Conservation (phyloP, 257 asterid species). For the Solanum chaucha region DNA sequence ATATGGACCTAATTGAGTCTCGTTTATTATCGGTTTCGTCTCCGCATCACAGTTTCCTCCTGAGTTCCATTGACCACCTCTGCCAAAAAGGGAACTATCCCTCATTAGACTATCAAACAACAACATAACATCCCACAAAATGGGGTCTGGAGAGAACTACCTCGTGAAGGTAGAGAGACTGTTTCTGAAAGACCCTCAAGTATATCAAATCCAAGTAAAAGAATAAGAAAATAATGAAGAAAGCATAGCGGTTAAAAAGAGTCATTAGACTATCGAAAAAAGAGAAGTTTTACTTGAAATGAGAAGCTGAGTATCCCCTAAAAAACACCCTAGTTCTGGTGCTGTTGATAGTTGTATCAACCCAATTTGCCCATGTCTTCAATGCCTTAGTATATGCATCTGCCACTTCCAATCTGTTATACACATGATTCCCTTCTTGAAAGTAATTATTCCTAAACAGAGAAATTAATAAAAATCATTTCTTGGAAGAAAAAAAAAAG, state of each 20-base stretch:
- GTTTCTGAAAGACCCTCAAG: not conserved
- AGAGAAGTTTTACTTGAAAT: conserved; percentile 40
- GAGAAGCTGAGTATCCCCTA: conserved; percentile 51
- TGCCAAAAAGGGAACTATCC: not conserved
- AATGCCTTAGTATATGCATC: conserved; percentile 45
- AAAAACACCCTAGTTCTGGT: conserved; percentile 38
- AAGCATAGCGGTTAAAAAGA: not conserved
- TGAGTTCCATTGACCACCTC: conserved; percentile 11
- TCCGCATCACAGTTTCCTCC: conserved; percentile 57
- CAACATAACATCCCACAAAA: not conserved
- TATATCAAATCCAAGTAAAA: too few relatives aligned
- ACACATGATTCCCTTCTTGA: conserved; percentile 50
- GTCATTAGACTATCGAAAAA: not conserved
- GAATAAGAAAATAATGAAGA: not conserved
- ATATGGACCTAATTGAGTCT: conserved; percentile 30
- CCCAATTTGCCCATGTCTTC: conserved; percentile 58
- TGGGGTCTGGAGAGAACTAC: not conserved
- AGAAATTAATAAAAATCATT: not conserved
- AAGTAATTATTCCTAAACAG: conserved; percentile 12
- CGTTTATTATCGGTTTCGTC: conserved; percentile 33
- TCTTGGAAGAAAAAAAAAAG: not conserved
- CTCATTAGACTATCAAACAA: not conserved
- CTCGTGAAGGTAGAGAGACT: too few relatives aligned
- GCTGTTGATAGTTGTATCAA: conserved; percentile 37
- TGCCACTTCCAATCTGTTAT: conserved; percentile 22